Percentiles rank a stretch among this genome's conserved stretches.
phyloP scores from a whole-genome alignment of 2,329 filamentous ascomycete genomes.

The Talaromyces sp. region DNA sequence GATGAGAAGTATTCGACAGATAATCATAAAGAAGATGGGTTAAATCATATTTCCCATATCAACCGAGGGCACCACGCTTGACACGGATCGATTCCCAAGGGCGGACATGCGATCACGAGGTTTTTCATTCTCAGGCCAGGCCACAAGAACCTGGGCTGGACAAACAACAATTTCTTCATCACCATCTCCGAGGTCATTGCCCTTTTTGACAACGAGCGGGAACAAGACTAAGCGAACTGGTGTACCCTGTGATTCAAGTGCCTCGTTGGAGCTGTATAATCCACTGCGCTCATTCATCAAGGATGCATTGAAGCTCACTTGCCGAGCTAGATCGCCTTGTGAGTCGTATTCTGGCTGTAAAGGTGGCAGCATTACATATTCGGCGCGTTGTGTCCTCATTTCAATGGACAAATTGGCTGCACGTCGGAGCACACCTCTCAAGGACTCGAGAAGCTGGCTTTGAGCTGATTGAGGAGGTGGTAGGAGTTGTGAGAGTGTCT shows the following conservation, averaged over 20 bases:
- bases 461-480: slow-evolving; percentile 81
- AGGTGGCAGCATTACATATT: slow-evolving; percentile 98
- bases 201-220: slow-evolving; percentile 93
- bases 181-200: slow-evolving; percentile 78
- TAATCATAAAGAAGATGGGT: slow-evolving; percentile 3
- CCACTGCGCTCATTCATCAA: slow-evolving; percentile 92
- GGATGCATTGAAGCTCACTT: slow-evolving; percentile 85
- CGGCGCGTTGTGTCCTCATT: slow-evolving; percentile 94
- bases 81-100: slow-evolving; percentile 40
- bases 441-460: slow-evolving; percentile 73
- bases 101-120: slow-evolving; percentile 30
- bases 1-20: neutral
- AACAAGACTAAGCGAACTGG: slow-evolving; percentile 91
- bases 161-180: slow-evolving; percentile 95
- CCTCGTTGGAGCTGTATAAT: slow-evolving; percentile 67
- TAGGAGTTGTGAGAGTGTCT: slow-evolving; percentile 76
- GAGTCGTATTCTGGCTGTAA: slow-evolving; percentile 91
- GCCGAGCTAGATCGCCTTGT: slow-evolving; percentile 82
- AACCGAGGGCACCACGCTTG: slow-evolving; percentile 42
- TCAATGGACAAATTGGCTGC: slow-evolving; percentile 89
- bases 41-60: slow-evolving; percentile 44
- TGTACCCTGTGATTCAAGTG: slow-evolving; percentile 70
- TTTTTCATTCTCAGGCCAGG: slow-evolving; percentile 44
- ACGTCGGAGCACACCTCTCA: slow-evolving; percentile 80
- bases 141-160: slow-evolving; percentile 87